Evolutionary conservation across 176 grass and related monocot species (phyloP).

Genomic region (Musa troglodytarum): DNA sequence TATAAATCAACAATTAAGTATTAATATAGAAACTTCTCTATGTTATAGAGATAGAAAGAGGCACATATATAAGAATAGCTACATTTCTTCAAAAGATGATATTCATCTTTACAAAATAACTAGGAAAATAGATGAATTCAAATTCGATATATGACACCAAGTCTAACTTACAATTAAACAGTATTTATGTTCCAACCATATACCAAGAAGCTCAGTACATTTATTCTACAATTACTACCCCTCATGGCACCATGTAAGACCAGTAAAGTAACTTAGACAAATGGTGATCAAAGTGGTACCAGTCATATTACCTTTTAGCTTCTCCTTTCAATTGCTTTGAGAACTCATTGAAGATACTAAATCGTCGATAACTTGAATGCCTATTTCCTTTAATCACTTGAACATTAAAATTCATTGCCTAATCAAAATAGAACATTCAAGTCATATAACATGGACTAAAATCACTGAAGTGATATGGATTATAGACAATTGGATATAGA

Average conservation of each 20-base stretch:
- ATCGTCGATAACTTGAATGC: slow-evolving; percentile 49
- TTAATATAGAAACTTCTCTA: too few species aligned
- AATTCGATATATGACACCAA: too few species aligned
- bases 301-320: slow-evolving; percentile 49
- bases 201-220: too few species aligned
- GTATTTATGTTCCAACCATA: too few species aligned
- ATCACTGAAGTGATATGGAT: not conserved
- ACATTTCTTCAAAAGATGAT: too few species aligned
- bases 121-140: too few species aligned
- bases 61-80: too few species aligned
- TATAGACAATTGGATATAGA: not conserved
- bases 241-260: not conserved
- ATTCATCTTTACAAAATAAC: too few species aligned
- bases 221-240: not conserved
- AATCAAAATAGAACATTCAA: not conserved
- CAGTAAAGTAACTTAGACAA: not conserved
- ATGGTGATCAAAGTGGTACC: not conserved
- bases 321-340: slow-evolving; percentile 94
- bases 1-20: too few species aligned
- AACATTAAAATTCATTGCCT: slow-evolving; percentile 37
- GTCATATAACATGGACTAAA: not conserved
- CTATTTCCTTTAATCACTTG: slow-evolving; percentile 30
- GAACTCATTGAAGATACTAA: slow-evolving; percentile 97
- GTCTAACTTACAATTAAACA: too few species aligned
- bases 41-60: too few species aligned